Conservation (phyloP, 73 alveolate species). For the Stentor coeruleus region DNA sequence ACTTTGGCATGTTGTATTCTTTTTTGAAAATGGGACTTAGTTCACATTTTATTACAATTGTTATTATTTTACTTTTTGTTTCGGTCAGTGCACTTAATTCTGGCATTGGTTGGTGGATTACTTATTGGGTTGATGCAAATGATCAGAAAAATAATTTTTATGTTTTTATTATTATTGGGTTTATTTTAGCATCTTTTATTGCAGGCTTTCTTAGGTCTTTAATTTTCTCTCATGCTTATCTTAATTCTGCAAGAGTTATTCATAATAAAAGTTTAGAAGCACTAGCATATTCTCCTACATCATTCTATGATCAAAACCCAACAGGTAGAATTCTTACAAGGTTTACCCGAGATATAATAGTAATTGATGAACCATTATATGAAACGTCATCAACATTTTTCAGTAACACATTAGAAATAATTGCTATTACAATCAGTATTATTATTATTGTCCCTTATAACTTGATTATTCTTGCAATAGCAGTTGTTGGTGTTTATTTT, state of each 20-base stretch:
- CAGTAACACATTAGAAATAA: neutral
- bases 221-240: neutral
- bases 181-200: neutral
- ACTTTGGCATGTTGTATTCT: neutral
- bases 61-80: conserved; percentile 19
- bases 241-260: conserved; percentile 15
- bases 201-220: neutral
- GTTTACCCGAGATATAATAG: conserved; percentile 41
- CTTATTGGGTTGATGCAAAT: neutral
- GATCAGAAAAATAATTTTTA: neutral
- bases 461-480: neutral
- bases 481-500: conserved; percentile 3
- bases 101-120: neutral
- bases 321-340: conserved; percentile 61
- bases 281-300: conserved; percentile 36
- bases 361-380: conserved; percentile 31
- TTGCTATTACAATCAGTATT: conserved; percentile 11
- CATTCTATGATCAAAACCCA: conserved; percentile 59
- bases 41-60: neutral
- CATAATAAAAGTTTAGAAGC: conserved; percentile 41
- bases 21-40: neutral
- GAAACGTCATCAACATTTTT: conserved; percentile 12
- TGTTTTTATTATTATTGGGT: neutral
- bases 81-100: conserved; percentile 11
- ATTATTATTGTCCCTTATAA: conserved; percentile 20